phyloP scores from a whole-genome alignment of 257 asterid species.

The Salvia hispanica region DNA sequence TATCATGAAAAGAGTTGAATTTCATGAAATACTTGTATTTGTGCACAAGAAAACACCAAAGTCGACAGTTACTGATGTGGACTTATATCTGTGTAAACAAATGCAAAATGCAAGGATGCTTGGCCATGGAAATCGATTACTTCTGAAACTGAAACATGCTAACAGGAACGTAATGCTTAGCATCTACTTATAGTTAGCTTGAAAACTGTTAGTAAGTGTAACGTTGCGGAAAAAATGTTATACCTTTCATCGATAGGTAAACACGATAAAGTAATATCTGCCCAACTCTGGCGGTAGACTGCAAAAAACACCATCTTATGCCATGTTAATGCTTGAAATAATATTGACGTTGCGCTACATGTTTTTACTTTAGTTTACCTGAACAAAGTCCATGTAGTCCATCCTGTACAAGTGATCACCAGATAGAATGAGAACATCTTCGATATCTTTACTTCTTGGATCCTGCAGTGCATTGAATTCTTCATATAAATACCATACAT shows the following conservation, averaged over 20 bases:
- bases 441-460: slow-evolving; percentile 90
- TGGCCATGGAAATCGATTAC: not conserved
- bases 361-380: slow-evolving; percentile 58
- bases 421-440: slow-evolving; percentile 91
- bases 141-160: too few species aligned
- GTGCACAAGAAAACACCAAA: slow-evolving; percentile 7
- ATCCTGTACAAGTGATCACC: slow-evolving; percentile 98
- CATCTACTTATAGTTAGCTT: not conserved
- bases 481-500: too few species aligned
- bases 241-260: slow-evolving; percentile 89
- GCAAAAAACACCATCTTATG: slow-evolving; percentile 35
- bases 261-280: slow-evolving; percentile 83
- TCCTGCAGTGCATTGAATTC: too few species aligned
- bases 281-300: slow-evolving; percentile 90
- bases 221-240: slow-evolving; percentile 6
- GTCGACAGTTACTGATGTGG: not conserved
- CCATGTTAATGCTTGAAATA: slow-evolving; percentile 9
- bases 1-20: slow-evolving; percentile 51
- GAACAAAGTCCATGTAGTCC: slow-evolving; percentile 97
- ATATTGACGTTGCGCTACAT: too few species aligned
- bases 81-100: not conserved
- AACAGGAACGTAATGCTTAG: too few species aligned
- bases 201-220: not conserved
- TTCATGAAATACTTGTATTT: slow-evolving; percentile 24
- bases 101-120: not conserved